Evolutionary conservation across 305 asterid genomes (phyloP).

Genomic region (Rubia tinctorum): DNA sequence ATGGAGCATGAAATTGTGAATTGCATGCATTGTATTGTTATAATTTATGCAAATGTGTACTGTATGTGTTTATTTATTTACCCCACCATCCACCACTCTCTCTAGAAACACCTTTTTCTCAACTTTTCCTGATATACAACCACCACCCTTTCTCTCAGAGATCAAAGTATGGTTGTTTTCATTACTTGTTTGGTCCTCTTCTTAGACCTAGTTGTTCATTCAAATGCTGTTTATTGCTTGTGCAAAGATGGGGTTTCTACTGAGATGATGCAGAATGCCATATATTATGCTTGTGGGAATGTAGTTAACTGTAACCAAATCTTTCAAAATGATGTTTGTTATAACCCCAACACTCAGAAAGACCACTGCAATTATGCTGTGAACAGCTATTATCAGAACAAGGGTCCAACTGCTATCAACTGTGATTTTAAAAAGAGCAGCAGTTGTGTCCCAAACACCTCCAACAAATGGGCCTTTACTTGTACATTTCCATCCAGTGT

Average conservation of each 20-base stretch:
- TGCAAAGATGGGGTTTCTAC: conserved; percentile 47
- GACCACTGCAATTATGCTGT: conserved; percentile 84
- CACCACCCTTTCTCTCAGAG: background rate
- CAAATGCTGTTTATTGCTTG: conserved; percentile 54
- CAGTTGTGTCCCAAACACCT: conserved; percentile 25
- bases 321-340: too few species aligned
- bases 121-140: background rate
- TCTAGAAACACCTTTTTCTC: background rate
- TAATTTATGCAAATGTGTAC: too few species aligned
- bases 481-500: conserved; percentile 62
- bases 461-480: conserved; percentile 39
- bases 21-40: too few species aligned
- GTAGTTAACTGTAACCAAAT: too few species aligned
- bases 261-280: conserved; percentile 48
- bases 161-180: conserved; percentile 43
- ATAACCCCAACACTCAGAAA: too few species aligned
- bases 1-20: too few species aligned
- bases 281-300: conserved; percentile 79
- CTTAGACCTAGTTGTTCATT: conserved; percentile 40
- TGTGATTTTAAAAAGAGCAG: conserved; percentile 60
- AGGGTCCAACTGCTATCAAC: conserved; percentile 30
- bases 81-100: conserved; percentile 4
- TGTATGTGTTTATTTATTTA: too few species aligned
- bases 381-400: conserved; percentile 67
- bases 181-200: conserved; percentile 34